These are phyloP conservation scores for Lithospermum erythrorhizon DNA, from an alignment of 257 asterid genomes.

Conservation along the genomic window DNA sequence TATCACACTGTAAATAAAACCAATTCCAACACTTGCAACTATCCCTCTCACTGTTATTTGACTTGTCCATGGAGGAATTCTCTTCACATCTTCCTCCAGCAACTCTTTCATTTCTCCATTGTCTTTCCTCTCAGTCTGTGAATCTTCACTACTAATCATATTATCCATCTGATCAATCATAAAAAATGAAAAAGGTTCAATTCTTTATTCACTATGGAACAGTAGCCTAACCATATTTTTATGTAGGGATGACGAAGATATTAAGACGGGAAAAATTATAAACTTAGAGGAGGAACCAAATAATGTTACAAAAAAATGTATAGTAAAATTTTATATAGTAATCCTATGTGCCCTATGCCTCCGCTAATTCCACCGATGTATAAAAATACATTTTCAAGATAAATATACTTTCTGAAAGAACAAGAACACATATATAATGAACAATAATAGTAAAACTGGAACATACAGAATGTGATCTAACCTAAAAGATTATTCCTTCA, in stretches of 20 bases:
- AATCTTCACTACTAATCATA: neutral
- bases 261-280: too few relatives aligned
- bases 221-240: too few relatives aligned
- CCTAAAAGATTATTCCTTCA: neutral
- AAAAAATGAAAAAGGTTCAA: neutral
- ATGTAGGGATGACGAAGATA: too few relatives aligned
- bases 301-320: too few relatives aligned
- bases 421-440: too few relatives aligned
- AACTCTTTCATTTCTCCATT: neutral
- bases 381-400: too few relatives aligned
- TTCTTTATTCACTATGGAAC: too few relatives aligned
- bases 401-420: too few relatives aligned
- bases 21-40: constrained; percentile 17
- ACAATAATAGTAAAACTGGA: neutral
- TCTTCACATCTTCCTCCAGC: constrained; percentile 8
- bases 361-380: too few relatives aligned
- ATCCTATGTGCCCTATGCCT: too few relatives aligned
- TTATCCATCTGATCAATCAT: neutral
- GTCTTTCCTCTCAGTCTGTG: neutral
- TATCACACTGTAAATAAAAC: constrained; percentile 18
- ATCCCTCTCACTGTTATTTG: constrained; percentile 20
- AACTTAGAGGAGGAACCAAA: too few relatives aligned
- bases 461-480: neutral
- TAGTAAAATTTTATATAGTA: too few relatives aligned
- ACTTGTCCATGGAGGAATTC: constrained; percentile 22